Evolutionary conservation across 2,329 filamentous ascomycete species (phyloP).

Genomic region (Pyricularia sp.): DNA sequence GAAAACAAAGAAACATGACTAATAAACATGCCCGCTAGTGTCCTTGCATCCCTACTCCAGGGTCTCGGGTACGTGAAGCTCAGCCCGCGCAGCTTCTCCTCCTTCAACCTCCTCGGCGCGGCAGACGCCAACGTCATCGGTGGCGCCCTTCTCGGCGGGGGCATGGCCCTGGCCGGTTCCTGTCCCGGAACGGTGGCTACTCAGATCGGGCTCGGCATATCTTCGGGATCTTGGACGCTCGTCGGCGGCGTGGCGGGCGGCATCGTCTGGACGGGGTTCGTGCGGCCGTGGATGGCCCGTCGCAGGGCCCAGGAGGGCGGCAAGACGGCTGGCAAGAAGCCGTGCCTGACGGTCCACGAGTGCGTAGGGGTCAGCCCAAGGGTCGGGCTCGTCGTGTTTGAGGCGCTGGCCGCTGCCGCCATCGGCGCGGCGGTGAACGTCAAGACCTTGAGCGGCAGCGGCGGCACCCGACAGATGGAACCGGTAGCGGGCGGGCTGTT

Average conservation of each 20-base stretch:
- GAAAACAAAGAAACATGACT: neutral
- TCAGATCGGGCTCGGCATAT: conserved; percentile 46
- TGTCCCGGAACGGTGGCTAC: conserved; percentile 58
- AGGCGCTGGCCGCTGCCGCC: conserved; percentile 28
- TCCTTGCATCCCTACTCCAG: conserved; percentile 36
- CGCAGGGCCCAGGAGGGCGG: conserved; percentile 12
- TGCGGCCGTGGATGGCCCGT: conserved; percentile 21
- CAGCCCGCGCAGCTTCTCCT: conserved; percentile 38
- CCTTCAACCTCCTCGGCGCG: conserved; percentile 39
- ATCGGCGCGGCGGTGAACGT: conserved; percentile 23
- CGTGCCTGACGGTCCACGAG: conserved; percentile 25
- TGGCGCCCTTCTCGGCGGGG: conserved; percentile 51
- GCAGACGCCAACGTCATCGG: conserved; percentile 60
- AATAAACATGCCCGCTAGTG: conserved; percentile 16
- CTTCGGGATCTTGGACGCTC: conserved; percentile 41
- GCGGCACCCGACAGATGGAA: conserved; percentile 11
- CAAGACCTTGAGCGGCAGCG: conserved; percentile 16
- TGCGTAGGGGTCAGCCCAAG: conserved; percentile 28
- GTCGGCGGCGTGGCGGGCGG: conserved; percentile 47
- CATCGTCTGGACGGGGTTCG: conserved; percentile 36
- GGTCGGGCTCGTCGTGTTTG: conserved; percentile 30
- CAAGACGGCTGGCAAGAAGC: conserved; percentile 12
- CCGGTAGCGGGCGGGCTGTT: conserved; percentile 47
- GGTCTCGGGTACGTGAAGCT: conserved; percentile 30
- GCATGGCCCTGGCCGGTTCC: conserved; percentile 56